Evolutionary conservation across 257 asterid genomes (phyloP).

Genomic region (Petunia secreta): DNA sequence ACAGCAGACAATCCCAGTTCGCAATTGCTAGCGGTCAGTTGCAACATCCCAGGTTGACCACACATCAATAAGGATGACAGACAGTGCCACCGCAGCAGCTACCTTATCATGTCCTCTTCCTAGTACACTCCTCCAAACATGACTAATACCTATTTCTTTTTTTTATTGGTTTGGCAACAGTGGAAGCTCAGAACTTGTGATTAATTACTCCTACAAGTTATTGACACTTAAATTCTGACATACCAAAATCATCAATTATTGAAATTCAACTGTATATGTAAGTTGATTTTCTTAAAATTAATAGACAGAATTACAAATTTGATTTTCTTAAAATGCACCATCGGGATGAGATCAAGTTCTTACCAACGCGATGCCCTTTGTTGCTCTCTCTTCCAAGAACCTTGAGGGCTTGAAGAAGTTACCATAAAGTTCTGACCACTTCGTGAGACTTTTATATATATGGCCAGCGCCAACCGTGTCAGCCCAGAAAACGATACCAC

Average conservation of each 20-base stretch:
- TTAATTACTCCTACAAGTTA: neutral
- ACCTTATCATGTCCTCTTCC: neutral
- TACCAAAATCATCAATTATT: neutral
- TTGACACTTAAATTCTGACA: neutral
- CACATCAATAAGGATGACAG: neutral
- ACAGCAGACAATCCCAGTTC: constrained; percentile 5
- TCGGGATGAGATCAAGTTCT: constrained; percentile 24
- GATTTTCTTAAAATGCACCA: constrained; percentile 14
- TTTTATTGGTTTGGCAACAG: constrained; percentile 18
- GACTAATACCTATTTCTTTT: neutral
- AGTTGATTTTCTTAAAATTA: neutral
- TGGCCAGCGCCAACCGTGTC: constrained; percentile 83
- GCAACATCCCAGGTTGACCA: constrained; percentile 17
- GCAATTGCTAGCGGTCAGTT: neutral
- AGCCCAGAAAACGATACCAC: constrained; percentile 96
- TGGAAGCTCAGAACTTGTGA: neutral
- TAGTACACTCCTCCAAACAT: constrained; percentile 12
- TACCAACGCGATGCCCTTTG: constrained; percentile 87
- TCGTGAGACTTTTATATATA: constrained; percentile 70
- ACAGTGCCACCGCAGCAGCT: neutral
- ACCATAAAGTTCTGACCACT: constrained; percentile 76
- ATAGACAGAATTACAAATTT: neutral
- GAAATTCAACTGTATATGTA: constrained; percentile 21
- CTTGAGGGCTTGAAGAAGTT: constrained; percentile 82
- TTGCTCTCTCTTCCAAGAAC: constrained; percentile 90